Percentiles rank a stretch among this genome's conserved stretches.
Evolutionary conservation across 176 grass and related monocot species (phyloP).

Genomic region (Aegilops longissima): DNA sequence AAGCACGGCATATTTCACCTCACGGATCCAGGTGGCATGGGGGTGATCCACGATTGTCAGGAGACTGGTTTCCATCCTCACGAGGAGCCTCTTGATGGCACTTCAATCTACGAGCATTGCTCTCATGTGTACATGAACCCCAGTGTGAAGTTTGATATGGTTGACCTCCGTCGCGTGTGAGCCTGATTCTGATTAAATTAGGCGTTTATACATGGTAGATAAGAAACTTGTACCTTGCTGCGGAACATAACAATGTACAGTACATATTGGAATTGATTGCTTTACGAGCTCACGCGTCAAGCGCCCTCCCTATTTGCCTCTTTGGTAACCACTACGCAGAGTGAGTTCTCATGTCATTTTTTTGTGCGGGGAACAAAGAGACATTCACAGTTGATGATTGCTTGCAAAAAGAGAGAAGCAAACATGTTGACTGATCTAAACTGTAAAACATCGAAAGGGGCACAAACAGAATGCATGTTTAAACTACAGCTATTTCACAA

Average conservation of each 20-base stretch:
- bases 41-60: conserved; percentile 78
- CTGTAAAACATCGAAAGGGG: too few relatives aligned
- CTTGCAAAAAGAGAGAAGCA: too few relatives aligned
- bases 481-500: too few relatives aligned
- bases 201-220: not conserved
- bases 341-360: not conserved
- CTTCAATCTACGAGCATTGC: conserved; percentile 86
- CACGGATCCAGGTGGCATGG: conserved; percentile 81
- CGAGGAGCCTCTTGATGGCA: conserved; percentile 80
- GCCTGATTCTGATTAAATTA: not conserved
- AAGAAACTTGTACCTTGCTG: not conserved
- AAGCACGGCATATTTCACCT: conserved; percentile 98
- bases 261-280: not conserved
- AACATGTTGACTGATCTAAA: too few relatives aligned
- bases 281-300: not conserved
- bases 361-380: too few relatives aligned
- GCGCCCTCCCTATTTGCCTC: not conserved
- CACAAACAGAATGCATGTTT: too few relatives aligned
- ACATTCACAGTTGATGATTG: too few relatives aligned
- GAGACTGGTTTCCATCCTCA: conserved; percentile 94
- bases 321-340: not conserved
- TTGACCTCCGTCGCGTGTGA: conserved; percentile 73
- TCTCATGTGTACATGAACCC: conserved; percentile 96
- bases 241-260: not conserved
- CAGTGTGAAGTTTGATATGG: conserved; percentile 79